phyloP scores from a whole-genome alignment of 768 basidiomycete genomes.

The Lactifluus piperatus region DNA sequence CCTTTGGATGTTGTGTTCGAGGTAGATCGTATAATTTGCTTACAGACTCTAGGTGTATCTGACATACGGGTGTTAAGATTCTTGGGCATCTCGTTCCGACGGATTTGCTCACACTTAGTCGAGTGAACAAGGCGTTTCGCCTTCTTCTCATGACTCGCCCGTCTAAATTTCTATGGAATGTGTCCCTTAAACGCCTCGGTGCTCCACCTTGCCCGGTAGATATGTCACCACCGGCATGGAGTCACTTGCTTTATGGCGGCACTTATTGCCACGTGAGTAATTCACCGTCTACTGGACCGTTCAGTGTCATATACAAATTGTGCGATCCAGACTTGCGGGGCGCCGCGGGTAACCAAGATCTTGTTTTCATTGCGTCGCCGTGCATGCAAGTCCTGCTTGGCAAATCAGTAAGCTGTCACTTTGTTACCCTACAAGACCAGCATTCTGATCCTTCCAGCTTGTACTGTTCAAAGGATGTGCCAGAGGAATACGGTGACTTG shows the following conservation, averaged over 20 bases:
- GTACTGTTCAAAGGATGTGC: not conserved
- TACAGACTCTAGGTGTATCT: not conserved
- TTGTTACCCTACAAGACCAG: not conserved
- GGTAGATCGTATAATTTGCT: constrained; percentile 12
- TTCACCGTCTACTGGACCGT: not conserved
- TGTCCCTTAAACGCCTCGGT: not conserved
- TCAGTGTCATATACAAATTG: not conserved
- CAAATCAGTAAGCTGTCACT: not conserved
- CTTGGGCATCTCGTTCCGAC: constrained; percentile 25
- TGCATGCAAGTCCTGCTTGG: constrained; percentile 12
- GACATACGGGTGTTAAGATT: constrained; percentile 21
- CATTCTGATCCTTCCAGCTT: not conserved
- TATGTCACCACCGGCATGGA: constrained; percentile 12
- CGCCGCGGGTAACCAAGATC: constrained; percentile 9
- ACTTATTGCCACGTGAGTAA: constrained; percentile 12
- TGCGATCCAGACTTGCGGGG: constrained; percentile 6
- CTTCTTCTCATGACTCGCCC: constrained; percentile 21
- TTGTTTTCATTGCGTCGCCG: constrained; percentile 15
- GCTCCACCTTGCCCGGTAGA: constrained; percentile 10
- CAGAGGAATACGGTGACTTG: not conserved
- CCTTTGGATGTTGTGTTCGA: constrained; percentile 27
- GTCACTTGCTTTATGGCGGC: constrained; percentile 12
- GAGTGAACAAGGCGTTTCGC: constrained; percentile 26
- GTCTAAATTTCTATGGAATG: constrained; percentile 25
- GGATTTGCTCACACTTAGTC: constrained; percentile 27